Percentiles rank a stretch among this genome's conserved stretches.
phyloP scores from a whole-genome alignment of 257 asterid genomes.

The Anisodus tanguticus region DNA sequence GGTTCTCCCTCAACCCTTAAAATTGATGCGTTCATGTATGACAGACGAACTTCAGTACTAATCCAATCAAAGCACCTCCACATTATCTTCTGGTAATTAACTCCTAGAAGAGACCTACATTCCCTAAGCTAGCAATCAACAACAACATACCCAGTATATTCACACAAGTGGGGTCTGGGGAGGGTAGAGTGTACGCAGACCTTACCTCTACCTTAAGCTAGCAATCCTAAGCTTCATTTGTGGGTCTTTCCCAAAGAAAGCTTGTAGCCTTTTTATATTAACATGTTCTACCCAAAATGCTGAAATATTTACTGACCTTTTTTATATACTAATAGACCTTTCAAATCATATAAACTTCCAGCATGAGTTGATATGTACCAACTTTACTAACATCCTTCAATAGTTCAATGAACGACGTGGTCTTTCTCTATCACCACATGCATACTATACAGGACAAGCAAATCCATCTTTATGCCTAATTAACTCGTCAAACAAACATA shows the following conservation, averaged over 20 bases:
- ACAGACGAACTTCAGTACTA: background rate
- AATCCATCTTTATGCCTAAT: background rate
- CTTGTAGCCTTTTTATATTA: background rate
- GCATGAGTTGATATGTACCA: background rate
- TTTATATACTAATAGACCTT: conserved; percentile 1
- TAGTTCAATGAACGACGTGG: background rate
- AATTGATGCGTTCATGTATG: background rate
- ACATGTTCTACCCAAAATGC: background rate
- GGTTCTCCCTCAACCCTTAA: conserved; percentile 8
- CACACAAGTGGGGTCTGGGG: too few species aligned
- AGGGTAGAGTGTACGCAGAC: too few species aligned
- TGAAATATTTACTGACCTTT: background rate
- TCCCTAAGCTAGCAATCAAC: background rate
- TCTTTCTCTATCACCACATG: conserved; percentile 4
- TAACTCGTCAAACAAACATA: background rate
- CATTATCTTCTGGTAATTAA: conserved; percentile 4
- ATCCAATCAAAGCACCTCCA: background rate
- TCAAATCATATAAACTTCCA: conserved; percentile 23
- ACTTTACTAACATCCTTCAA: background rate
- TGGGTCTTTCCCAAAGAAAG: conserved; percentile 13
- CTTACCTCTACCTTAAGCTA: background rate
- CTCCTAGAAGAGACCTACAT: background rate
- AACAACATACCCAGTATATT: too few species aligned
- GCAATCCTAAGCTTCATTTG: background rate
- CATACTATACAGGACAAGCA: background rate